Percentiles rank a stretch among this genome's conserved stretches.
phyloP scores from a whole-genome alignment of 345 rosid genomes.

The Gossypium raimondii region DNA sequence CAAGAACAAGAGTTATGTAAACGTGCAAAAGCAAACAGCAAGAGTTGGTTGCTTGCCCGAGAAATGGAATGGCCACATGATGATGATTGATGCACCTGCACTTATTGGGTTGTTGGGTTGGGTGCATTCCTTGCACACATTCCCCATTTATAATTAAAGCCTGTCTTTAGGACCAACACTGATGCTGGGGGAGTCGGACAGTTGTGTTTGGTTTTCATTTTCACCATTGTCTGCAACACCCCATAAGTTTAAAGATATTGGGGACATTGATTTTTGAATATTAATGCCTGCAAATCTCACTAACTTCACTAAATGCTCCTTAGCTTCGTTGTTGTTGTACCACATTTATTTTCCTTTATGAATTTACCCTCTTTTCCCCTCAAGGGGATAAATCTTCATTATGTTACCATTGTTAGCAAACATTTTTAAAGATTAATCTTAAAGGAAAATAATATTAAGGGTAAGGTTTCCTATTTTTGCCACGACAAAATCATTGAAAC shows the following conservation, averaged over 20 bases:
- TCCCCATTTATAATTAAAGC: neutral
- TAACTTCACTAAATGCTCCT: neutral
- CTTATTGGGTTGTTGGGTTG: slow-evolving; percentile 29
- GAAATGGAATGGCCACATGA: neutral
- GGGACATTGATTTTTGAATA: slow-evolving; percentile 1
- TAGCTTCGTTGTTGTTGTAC: neutral
- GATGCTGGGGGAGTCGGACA: neutral
- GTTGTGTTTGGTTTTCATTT: neutral
- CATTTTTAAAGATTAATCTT: neutral
- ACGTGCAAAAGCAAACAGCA: neutral
- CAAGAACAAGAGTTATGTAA: neutral
- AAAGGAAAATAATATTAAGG: too few relatives aligned
- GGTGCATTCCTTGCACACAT: slow-evolving; percentile 20
- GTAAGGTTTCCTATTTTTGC: neutral
- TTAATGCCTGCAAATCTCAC: neutral
- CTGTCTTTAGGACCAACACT: slow-evolving; percentile 12
- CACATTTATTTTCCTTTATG: neutral
- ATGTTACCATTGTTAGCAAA: neutral
- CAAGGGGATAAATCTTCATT: neutral
- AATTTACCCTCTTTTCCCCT: neutral
- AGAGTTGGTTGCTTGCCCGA: neutral
- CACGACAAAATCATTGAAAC: neutral
- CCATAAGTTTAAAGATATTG: neutral
- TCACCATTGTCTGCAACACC: neutral
- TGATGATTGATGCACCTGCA: slow-evolving; percentile 8